Evolutionary conservation across 108 stramenopile genomes (phyloP).

Genomic region (Epipyxis sp.): DNA sequence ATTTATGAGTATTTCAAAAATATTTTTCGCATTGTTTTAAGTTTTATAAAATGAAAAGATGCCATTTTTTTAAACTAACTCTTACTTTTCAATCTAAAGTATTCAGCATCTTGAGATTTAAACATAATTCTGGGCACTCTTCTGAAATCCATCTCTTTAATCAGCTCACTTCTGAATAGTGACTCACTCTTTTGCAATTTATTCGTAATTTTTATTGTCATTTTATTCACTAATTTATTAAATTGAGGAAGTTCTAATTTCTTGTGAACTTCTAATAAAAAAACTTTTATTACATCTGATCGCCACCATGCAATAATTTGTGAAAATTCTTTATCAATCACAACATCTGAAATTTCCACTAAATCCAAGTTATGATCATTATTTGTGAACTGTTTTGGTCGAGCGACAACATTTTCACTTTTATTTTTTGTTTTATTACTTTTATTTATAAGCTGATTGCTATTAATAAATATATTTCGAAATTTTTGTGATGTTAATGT

Average conservation of each 20-base stretch:
- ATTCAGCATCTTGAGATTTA: too few species aligned
- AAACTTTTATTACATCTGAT: neutral
- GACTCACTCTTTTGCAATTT: neutral
- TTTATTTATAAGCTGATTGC: neutral
- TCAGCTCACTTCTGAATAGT: neutral
- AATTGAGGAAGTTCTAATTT: neutral
- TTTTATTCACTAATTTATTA: neutral
- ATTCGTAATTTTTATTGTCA: neutral
- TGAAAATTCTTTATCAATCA: neutral
- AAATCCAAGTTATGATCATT: too few species aligned
- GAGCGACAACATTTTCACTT: neutral
- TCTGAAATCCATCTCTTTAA: neutral
- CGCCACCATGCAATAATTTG: neutral
- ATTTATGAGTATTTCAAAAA: too few species aligned
- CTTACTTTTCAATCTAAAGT: too few species aligned
- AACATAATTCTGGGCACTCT: slow-evolving; percentile 2
- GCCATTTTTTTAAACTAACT: too few species aligned
- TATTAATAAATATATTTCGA: neutral
- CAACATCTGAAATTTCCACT: neutral
- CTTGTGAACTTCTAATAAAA: neutral
- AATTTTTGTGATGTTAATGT: too few species aligned
- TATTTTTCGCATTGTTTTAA: too few species aligned
- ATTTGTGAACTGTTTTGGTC: too few species aligned
- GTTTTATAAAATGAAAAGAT: too few species aligned
- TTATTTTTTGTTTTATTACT: neutral